Conservation (phyloP, 1,284 basidiomycete genomes). For the Ustilago crameri region DNA sequence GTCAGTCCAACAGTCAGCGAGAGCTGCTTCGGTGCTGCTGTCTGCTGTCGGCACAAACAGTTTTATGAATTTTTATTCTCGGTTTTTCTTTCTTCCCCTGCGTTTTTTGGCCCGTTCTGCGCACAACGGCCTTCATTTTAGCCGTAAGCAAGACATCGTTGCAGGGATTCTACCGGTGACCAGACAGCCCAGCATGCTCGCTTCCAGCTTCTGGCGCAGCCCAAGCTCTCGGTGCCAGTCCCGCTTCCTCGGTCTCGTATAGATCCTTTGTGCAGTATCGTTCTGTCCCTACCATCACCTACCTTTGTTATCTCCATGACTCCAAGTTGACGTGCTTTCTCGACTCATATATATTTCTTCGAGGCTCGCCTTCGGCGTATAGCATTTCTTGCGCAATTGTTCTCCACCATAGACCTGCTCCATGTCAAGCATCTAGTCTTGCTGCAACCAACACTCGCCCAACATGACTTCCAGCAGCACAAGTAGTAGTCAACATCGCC, state of each 20-base stretch:
- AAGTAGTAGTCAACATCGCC: conserved; percentile 31
- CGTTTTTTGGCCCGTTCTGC: neutral
- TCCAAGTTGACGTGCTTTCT: neutral
- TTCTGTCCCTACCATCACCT: neutral
- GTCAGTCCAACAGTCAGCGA: neutral
- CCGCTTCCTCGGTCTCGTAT: too few species aligned
- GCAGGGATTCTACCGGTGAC: conserved; percentile 1
- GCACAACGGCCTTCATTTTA: neutral
- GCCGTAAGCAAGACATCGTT: neutral
- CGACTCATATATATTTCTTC: neutral
- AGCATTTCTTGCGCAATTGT: neutral
- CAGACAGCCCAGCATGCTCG: neutral
- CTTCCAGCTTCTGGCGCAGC: too few species aligned
- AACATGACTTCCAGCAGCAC: conserved; percentile 23
- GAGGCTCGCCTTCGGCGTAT: neutral
- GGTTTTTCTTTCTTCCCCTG: neutral
- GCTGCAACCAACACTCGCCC: conserved; percentile 12
- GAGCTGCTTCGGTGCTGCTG: too few species aligned
- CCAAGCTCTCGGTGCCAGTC: too few species aligned
- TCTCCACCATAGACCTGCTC: neutral
- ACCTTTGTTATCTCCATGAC: neutral
- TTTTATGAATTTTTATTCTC: conserved; percentile 9
- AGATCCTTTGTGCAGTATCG: neutral
- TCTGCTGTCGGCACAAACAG: neutral
- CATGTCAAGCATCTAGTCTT: conserved; percentile 2